Evolutionary conservation across 805 yeast species (phyloP).

Genomic region (Pichia eremophila): DNA sequence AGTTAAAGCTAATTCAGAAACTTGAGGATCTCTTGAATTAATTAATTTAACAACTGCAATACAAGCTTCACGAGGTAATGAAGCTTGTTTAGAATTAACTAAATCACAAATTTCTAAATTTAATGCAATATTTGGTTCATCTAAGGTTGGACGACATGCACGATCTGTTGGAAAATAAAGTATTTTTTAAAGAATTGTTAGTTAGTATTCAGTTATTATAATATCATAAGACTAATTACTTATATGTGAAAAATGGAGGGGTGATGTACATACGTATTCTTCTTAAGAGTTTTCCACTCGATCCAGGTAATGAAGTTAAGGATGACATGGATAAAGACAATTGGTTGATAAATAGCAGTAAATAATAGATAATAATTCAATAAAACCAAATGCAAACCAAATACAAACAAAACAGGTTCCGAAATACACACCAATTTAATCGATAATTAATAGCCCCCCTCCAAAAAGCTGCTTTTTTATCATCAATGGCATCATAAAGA

Average conservation of each 20-base stretch:
- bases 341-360: too few species aligned
- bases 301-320: conserved; percentile 24
- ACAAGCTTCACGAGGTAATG: conserved; percentile 87
- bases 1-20: conserved; percentile 66
- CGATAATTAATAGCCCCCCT: too few species aligned
- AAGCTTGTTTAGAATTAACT: conserved; percentile 87
- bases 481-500: too few species aligned
- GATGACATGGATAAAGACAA: conserved; percentile 20
- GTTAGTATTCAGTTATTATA: too few species aligned
- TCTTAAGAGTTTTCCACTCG: conserved; percentile 29
- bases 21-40: conserved; percentile 75
- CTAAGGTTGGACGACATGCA: conserved; percentile 76
- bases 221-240: too few species aligned
- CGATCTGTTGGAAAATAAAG: conserved; percentile 29
- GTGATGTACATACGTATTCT: conserved; percentile 25
- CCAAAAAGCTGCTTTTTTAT: too few species aligned
- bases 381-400: too few species aligned
- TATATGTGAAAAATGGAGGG: not conserved
- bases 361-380: too few species aligned
- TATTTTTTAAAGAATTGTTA: too few species aligned
- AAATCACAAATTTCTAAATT: conserved; percentile 91
- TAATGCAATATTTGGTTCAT: conserved; percentile 80
- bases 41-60: conserved; percentile 72
- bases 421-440: too few species aligned
- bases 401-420: too few species aligned